Evolutionary conservation across 306 rosid species (phyloP), one percentile per base, ranked within the genome.

Genomic region (Cucumis cinereus): DNA sequence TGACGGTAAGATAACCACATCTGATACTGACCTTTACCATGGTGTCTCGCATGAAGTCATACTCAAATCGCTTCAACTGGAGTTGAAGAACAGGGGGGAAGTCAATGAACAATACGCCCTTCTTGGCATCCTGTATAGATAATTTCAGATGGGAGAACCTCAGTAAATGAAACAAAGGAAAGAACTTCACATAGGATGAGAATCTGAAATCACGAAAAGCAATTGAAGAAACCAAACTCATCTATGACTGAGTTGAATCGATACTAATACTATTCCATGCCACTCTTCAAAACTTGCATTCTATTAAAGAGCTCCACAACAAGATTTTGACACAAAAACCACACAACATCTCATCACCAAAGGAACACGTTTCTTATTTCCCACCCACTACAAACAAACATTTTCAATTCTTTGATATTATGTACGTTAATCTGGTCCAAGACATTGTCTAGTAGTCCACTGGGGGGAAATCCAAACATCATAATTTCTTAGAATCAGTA

Each of bases 41-140:
- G 15, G 98, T 92, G 78, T 95, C 99, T 77, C 97, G 87, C 92
- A 95, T 87, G 82, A 95, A 95, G 68, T 95, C 98, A 81, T 95
- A 95, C 81, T 95, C 99, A 84, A 95, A 95, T 77, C 99, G 90
- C 79, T 95, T 95, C 72, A 95, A 87, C 83, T 95, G 99, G 81
- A 95, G 99, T 81, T 95, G 99, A 83, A 95, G 97, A 49, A 95
- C 99, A 10, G 98, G 99, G 6, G 99, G 99, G 53, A 95, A 95
- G 79, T 95, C 99, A 57, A 90, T 95, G 81, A 95, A 95, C 54
- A 95, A 79, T 38, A 92, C 98, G 71, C 99, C 99, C 82, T 95
- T 95, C 92, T 82, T 95, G 64, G 99, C 99, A 86, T 92, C 98
- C 99, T 95, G 92, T 81, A 85, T 85, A 57, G 66, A 62, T 15